A percentile compares a stretch with the other conserved stretches of the same genome.
Evolutionary conservation across 1,139 yeast species (phyloP).

Genomic region (Hemisphaericaspora xylanilytica): DNA sequence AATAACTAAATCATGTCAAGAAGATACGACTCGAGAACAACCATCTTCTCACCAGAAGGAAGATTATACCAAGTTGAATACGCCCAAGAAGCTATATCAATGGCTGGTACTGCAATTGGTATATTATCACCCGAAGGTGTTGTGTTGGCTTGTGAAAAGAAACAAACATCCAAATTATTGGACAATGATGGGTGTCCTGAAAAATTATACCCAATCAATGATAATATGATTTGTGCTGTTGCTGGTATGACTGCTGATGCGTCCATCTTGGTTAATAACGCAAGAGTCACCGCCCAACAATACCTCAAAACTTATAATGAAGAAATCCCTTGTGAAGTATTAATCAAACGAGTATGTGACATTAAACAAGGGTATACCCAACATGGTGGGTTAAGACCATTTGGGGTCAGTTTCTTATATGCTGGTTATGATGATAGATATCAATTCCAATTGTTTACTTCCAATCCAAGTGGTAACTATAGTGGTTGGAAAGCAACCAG

Average conservation of each 20-base stretch:
- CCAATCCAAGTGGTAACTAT: constrained; percentile 96
- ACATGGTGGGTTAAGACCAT: constrained; percentile 97
- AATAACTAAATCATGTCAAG: constrained; percentile 38
- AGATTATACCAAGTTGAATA: constrained; percentile 94
- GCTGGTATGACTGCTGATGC: constrained; percentile 99
- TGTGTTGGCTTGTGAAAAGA: constrained; percentile 94
- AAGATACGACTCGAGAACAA: constrained; percentile 90
- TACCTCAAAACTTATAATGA: constrained; percentile 84
- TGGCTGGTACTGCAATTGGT: constrained; percentile 98
- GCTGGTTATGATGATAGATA: constrained; percentile 94
- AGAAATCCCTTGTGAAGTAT: constrained; percentile 85
- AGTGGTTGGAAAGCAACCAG: constrained; percentile 98
- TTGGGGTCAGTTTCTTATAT: constrained; percentile 93
- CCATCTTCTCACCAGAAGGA: constrained; percentile 98
- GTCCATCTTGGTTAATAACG: constrained; percentile 81
- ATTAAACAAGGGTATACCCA: constrained; percentile 98
- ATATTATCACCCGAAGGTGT: constrained; percentile 90
- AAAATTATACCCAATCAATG: constrained; percentile 82
- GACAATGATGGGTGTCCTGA: constrained; percentile 95
- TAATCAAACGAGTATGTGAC: constrained; percentile 88
- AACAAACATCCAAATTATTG: constrained; percentile 84
- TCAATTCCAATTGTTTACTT: constrained; percentile 89
- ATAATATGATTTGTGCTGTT: constrained; percentile 86
- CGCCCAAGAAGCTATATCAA: constrained; percentile 95
- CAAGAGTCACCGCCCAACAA: constrained; percentile 82